A percentile compares a stretch with the other conserved stretches of the same genome.
These are phyloP conservation scores for Erythrophleum ivorense DNA, from an alignment of 331 rosid species.

Conservation along the genomic window DNA sequence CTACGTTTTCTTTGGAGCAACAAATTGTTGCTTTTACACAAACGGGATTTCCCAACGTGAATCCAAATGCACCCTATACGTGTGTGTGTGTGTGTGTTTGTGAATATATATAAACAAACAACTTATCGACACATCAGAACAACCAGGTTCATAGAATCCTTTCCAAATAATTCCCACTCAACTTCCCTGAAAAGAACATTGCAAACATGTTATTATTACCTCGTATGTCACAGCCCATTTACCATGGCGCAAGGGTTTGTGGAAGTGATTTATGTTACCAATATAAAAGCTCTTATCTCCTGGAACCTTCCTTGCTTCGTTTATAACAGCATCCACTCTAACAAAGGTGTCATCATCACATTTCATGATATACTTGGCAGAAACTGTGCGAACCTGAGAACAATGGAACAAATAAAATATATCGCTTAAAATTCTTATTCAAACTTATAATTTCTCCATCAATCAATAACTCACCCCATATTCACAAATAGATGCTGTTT, in stretches of 20 bases:
- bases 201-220: conserved; percentile 56
- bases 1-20: too few relatives aligned
- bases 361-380: conserved; percentile 86
- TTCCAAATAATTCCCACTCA: conserved; percentile 8
- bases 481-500: conserved; percentile 94
- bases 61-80: too few relatives aligned
- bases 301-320: conserved; percentile 58
- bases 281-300: conserved; percentile 65
- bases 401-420: conserved; percentile 32
- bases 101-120: not conserved
- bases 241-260: conserved; percentile 87
- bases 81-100: too few relatives aligned
- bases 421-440: conserved; percentile 21
- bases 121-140: not conserved
- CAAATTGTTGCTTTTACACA: too few relatives aligned
- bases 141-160: not conserved
- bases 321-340: conserved; percentile 65
- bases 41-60: too few relatives aligned
- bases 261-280: conserved; percentile 87
- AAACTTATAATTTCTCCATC: conserved; percentile 10
- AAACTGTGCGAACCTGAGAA: conserved; percentile 66
- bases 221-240: conserved; percentile 98
- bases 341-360: conserved; percentile 97
- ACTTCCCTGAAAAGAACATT: not conserved
- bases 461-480: conserved; percentile 75